These are phyloP conservation scores for Boletus huronensis DNA, from an alignment of 768 basidiomycete species.

Conservation along the genomic window DNA sequence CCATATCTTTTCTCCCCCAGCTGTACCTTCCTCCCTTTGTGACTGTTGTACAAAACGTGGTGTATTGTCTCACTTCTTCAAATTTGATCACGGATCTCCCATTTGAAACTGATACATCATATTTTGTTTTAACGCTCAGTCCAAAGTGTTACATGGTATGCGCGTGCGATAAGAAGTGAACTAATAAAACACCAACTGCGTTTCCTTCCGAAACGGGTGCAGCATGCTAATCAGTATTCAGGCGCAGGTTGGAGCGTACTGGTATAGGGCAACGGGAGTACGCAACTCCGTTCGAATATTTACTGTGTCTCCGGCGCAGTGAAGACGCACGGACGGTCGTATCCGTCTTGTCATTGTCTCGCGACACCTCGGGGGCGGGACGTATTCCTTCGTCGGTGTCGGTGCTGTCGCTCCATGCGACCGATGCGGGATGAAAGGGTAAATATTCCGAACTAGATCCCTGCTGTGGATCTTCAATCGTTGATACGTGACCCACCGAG, in stretches of 20 bases:
- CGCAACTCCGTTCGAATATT: background rate
- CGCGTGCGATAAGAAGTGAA: background rate
- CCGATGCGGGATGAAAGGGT: background rate
- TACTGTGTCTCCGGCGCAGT: background rate
- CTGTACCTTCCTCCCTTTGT: background rate
- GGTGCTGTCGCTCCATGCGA: background rate
- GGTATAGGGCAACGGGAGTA: background rate
- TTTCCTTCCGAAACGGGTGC: background rate
- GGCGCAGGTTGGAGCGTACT: background rate
- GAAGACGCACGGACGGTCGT: background rate
- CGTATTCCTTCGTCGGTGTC: background rate
- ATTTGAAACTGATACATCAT: background rate
- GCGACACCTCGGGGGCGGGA: background rate
- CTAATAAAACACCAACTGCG: background rate
- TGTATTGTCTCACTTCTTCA: background rate
- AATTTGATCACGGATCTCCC: background rate
- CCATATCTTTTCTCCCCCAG: background rate
- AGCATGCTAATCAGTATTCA: background rate
- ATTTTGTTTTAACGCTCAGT: background rate
- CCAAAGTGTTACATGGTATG: background rate
- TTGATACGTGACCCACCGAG: no score
- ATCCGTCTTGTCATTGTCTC: background rate
- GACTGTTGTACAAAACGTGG: background rate
- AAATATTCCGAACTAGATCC: background rate
- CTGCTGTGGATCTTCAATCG: background rate